Conservation (phyloP, 225 moss, liverwort and hornwort genomes). For the Physcomitrellopsis africana region DNA sequence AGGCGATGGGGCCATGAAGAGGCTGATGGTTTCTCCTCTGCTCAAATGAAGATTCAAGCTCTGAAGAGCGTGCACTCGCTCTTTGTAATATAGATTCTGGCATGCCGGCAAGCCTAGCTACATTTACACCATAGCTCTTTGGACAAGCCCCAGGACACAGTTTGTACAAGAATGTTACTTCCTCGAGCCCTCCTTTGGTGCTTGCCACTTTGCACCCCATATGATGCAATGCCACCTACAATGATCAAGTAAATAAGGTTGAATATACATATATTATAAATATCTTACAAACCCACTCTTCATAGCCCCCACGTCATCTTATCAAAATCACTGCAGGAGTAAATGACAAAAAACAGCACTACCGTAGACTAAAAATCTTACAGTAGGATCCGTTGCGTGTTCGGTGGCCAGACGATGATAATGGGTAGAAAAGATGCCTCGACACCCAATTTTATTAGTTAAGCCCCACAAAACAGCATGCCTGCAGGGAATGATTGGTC, state of each 20-base stretch:
- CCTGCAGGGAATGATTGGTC: constrained; percentile 44
- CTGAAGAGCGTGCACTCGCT: constrained; percentile 73
- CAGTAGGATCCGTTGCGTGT: constrained; percentile 64
- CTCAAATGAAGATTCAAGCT: constrained; percentile 76
- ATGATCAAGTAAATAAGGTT: constrained; percentile 6
- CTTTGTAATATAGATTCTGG: constrained; percentile 76
- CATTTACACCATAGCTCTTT: constrained; percentile 99
- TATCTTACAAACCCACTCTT: background rate
- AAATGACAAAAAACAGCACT: background rate
- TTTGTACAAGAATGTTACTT: constrained; percentile 94
- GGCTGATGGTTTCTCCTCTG: constrained; percentile 27
- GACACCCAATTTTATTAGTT: constrained; percentile 74
- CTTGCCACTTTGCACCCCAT: constrained; percentile 96
- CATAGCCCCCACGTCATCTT: background rate
- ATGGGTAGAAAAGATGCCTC: constrained; percentile 97
- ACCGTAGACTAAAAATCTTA: constrained; percentile 38
- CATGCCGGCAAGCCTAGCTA: constrained; percentile 96
- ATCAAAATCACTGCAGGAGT: background rate
- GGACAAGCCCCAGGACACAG: constrained; percentile 88
- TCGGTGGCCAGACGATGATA: constrained; percentile 94
- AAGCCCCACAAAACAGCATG: constrained; percentile 82
- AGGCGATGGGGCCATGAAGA: constrained; percentile 27
- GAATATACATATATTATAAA: background rate
- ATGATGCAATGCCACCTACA: constrained; percentile 83
- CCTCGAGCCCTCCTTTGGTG: constrained; percentile 75